Evolutionary conservation across 192 early-diverging fungal species (phyloP).

Genomic region (Gryganskiella cystojenkinii): DNA sequence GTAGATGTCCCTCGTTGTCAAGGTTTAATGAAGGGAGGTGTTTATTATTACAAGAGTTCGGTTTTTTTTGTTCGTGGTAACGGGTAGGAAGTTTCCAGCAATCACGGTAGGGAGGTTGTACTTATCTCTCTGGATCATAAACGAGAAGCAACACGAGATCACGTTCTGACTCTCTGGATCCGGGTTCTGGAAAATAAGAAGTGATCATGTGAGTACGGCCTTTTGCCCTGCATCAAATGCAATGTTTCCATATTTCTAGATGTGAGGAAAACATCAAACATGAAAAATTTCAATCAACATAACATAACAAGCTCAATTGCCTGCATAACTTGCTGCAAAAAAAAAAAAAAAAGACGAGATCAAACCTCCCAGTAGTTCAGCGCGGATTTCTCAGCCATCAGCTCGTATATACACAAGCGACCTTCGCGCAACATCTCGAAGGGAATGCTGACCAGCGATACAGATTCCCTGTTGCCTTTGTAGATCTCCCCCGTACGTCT

Average conservation of each 20-base stretch:
- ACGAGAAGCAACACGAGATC: slow-evolving; percentile 92
- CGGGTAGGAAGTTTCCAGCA: slow-evolving; percentile 49
- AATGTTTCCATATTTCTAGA: slow-evolving; percentile 94
- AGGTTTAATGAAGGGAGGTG: too few species aligned
- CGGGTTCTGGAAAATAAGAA: slow-evolving; percentile 80
- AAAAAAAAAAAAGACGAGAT: too few species aligned
- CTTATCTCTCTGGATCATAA: slow-evolving; percentile 94
- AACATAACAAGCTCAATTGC: not conserved
- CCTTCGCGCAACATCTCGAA: slow-evolving; percentile 83
- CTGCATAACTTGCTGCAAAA: too few species aligned
- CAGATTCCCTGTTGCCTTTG: slow-evolving; percentile 96
- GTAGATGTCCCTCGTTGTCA: too few species aligned
- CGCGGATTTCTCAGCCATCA: slow-evolving; percentile 90
- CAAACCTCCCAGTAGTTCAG: slow-evolving; percentile 96
- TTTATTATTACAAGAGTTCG: too few species aligned
- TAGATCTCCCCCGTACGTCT: slow-evolving; percentile 96
- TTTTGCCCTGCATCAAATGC: slow-evolving; percentile 97
- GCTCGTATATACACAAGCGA: slow-evolving; percentile 52
- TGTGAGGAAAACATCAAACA: not conserved
- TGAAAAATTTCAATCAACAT: not conserved
- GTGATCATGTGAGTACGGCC: slow-evolving; percentile 94
- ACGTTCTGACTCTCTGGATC: slow-evolving; percentile 61
- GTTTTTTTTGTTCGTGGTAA: too few species aligned
- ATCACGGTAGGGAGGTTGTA: slow-evolving; percentile 79
- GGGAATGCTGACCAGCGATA: slow-evolving; percentile 83